phyloP scores from a whole-genome alignment of 768 basidiomycete genomes.

The Suillus fuscotomentosus region DNA sequence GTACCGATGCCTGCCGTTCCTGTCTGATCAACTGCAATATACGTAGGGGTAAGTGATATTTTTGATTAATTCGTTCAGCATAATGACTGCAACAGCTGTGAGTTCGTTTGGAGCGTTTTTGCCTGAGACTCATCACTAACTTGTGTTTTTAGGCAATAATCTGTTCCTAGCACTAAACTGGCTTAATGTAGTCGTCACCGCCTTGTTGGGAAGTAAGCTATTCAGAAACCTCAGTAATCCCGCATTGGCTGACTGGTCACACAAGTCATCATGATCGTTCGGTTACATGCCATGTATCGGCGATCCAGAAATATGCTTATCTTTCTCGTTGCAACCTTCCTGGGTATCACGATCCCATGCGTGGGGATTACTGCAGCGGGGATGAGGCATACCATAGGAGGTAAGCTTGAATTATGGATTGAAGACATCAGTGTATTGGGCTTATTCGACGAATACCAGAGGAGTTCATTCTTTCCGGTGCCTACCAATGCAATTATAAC shows the following conservation, averaged over 20 bases:
- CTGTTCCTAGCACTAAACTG: neutral
- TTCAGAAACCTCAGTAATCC: neutral
- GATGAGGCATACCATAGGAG: neutral
- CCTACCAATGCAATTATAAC: neutral
- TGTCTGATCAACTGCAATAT: neutral
- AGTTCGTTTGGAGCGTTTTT: neutral
- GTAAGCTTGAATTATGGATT: neutral
- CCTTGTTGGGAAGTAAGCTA: neutral
- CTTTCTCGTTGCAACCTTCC: neutral
- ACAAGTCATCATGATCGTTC: neutral
- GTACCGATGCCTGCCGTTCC: neutral
- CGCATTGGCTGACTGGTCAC: neutral
- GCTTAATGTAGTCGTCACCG: neutral
- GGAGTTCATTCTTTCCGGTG: neutral
- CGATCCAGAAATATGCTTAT: neutral
- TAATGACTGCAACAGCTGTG: neutral
- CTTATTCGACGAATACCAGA: neutral
- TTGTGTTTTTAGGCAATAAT: neutral
- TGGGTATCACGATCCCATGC: neutral
- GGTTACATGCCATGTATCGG: conserved; percentile 1
- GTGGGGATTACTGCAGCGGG: neutral
- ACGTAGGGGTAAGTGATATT: neutral
- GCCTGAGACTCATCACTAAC: neutral
- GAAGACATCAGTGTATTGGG: neutral
- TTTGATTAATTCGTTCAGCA: neutral